Conservation (phyloP, 2,329 filamentous ascomycete species). For the Eurotiales sp. region DNA sequence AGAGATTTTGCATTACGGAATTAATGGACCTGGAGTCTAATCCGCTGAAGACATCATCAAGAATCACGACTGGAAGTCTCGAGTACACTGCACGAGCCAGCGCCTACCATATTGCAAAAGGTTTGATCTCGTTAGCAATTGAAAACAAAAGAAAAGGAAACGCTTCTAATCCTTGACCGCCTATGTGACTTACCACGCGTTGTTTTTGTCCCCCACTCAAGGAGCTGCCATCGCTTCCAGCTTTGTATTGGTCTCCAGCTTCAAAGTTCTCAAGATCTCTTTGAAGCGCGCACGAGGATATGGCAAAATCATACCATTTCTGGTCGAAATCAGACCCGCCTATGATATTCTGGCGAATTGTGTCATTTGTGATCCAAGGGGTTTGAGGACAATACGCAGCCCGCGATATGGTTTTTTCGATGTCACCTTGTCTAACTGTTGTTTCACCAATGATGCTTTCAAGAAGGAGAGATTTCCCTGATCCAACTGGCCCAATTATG, state of each 20-base stretch:
- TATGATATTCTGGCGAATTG: conserved; percentile 29
- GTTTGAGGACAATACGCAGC: conserved; percentile 37
- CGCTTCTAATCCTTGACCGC: too few species aligned
- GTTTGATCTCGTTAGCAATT: too few species aligned
- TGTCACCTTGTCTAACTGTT: conserved; percentile 16
- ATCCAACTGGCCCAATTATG: conserved; percentile 50
- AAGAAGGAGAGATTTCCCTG: conserved; percentile 51
- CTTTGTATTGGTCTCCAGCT: conserved; percentile 64
- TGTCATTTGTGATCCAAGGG: conserved; percentile 27
- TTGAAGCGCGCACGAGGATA: conserved; percentile 25
- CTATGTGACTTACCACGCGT: conserved; percentile 52
- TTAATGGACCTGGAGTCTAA: conserved; percentile 9
- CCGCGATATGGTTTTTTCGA: neutral
- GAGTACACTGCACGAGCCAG: conserved; percentile 50
- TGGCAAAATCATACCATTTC: conserved; percentile 27
- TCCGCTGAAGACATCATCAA: conserved; percentile 14
- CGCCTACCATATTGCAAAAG: too few species aligned
- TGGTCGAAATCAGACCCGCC: conserved; percentile 25
- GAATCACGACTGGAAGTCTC: conserved; percentile 14
- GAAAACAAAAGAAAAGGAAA: too few species aligned
- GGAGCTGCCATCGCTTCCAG: conserved; percentile 64
- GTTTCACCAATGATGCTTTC: conserved; percentile 46
- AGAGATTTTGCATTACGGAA: conserved; percentile 6
- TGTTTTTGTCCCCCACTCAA: conserved; percentile 85
- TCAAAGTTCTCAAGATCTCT: conserved; percentile 24